Evolutionary conservation across 2,329 filamentous ascomycete genomes (phyloP).

Genomic region (Penicillium oxalicum): DNA sequence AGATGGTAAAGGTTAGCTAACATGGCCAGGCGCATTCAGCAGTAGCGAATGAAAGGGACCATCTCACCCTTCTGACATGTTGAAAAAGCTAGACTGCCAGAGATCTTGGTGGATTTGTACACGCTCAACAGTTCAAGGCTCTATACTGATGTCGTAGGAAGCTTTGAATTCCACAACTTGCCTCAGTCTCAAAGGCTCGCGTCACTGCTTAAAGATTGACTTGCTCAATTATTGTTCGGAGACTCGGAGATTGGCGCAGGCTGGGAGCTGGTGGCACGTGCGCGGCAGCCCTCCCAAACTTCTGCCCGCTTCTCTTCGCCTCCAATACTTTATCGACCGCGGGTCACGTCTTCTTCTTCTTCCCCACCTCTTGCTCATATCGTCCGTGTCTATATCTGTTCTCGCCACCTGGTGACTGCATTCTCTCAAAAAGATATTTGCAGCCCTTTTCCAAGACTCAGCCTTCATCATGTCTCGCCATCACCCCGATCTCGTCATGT

Average conservation of each 20-base stretch:
- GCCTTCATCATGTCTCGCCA: constrained; percentile 69
- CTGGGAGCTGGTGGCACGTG: constrained; percentile 13
- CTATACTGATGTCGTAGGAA: too few relatives aligned
- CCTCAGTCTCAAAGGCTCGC: too few relatives aligned
- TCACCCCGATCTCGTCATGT: constrained; percentile 98
- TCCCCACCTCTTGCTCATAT: neutral
- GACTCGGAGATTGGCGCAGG: neutral
- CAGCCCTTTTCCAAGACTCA: too few relatives aligned
- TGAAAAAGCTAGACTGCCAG: neutral
- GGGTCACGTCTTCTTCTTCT: neutral
- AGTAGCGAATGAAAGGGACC: neutral
- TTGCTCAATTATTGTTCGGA: neutral
- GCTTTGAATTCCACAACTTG: too few relatives aligned
- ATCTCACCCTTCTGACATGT: constrained; percentile 24
- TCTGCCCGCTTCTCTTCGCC: constrained; percentile 12
- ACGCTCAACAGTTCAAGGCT: too few relatives aligned
- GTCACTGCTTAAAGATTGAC: too few relatives aligned
- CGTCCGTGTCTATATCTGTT: neutral
- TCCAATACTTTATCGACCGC: neutral
- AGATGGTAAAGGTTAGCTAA: constrained; percentile 2
- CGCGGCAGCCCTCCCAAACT: constrained; percentile 43
- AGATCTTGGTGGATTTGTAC: too few relatives aligned
- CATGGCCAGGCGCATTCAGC: constrained; percentile 1
- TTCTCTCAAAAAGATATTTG: too few relatives aligned
- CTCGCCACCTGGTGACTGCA: too few relatives aligned